phyloP scores from a whole-genome alignment of 2,329 filamentous ascomycete species.

The Colletotrichum filicis region DNA sequence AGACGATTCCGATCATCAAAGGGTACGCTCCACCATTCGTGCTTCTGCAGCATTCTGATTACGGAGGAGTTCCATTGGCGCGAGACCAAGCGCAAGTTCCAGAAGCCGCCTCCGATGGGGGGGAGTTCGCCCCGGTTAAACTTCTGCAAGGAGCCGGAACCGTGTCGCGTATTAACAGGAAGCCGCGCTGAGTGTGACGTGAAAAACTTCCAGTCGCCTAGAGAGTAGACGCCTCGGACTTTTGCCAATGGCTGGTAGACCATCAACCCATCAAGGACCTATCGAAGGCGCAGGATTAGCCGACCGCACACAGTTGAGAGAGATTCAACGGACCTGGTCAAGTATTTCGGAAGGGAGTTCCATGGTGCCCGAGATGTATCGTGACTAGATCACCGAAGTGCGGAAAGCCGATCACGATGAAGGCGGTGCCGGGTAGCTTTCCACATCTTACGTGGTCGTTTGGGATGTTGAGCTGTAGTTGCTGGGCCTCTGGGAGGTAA shows the following conservation, averaged over 20 bases:
- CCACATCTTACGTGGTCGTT: not conserved
- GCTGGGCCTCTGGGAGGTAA: not conserved
- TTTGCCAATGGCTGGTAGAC: not conserved
- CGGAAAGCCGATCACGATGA: not conserved
- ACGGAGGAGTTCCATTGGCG: conserved; percentile 8
- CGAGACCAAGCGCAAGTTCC: not conserved
- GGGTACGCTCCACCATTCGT: conserved; percentile 2
- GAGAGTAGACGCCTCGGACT: not conserved
- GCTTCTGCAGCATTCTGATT: not conserved
- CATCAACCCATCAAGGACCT: not conserved
- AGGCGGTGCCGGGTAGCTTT: not conserved
- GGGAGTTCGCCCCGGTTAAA: not conserved
- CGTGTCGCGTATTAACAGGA: not conserved
- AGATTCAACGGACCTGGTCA: not conserved
- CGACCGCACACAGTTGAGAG: not conserved
- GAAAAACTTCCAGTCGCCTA: not conserved
- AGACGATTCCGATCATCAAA: not conserved
- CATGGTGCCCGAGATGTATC: not conserved
- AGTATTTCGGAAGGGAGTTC: not conserved
- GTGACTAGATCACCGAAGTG: not conserved
- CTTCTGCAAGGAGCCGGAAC: not conserved
- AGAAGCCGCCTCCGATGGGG: not conserved
- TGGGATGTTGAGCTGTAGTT: not conserved
- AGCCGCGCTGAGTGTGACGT: not conserved
- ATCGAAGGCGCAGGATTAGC: not conserved